Evolutionary conservation across 176 grass and related monocot genomes (phyloP).

Genomic region (Triticum monococcum): DNA sequence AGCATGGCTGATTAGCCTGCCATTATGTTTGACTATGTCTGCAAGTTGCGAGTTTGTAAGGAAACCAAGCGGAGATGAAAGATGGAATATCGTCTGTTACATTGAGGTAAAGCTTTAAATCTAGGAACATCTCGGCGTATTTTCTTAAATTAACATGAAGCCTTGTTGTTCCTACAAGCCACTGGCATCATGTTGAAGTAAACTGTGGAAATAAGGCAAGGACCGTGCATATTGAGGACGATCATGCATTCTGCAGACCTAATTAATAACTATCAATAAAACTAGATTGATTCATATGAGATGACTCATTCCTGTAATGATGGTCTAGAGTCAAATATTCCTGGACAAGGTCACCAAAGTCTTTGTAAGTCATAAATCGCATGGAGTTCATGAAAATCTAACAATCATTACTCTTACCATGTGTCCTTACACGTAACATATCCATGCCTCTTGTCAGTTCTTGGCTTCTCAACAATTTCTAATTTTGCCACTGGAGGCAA

Average conservation of each 20-base stretch:
- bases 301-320: background rate
- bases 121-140: background rate
- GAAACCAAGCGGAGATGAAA: background rate
- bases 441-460: background rate
- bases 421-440: background rate
- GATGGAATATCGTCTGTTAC: background rate
- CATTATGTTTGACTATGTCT: slow-evolving; percentile 89
- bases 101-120: background rate
- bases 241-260: background rate
- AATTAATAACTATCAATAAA: background rate
- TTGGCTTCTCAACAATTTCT: background rate
- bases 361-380: background rate
- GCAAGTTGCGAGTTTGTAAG: slow-evolving; percentile 30
- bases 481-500: background rate
- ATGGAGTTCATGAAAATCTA: background rate
- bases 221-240: background rate
- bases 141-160: background rate
- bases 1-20: slow-evolving; percentile 71
- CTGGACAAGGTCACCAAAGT: background rate
- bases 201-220: background rate
- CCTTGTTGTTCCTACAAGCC: background rate
- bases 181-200: background rate
- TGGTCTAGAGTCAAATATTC: background rate
- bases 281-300: background rate
- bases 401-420: background rate